A percentile compares a stretch with the other conserved stretches of the same genome.
Conservation (phyloP, 805 yeast genomes). For the Ogataea dorogensis region DNA sequence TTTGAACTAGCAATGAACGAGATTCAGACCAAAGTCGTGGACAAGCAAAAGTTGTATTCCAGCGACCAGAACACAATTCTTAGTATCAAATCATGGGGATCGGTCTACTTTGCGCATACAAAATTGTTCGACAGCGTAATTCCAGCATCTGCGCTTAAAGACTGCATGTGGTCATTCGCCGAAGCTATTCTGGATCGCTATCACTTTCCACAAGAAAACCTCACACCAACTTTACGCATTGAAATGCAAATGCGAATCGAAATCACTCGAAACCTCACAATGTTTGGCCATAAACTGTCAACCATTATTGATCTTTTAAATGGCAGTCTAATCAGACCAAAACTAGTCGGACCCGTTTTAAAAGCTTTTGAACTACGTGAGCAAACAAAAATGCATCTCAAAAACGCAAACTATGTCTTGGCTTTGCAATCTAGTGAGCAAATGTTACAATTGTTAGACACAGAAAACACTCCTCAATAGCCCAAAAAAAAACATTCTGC, state of each 20-base stretch:
- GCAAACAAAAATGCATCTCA: conserved; percentile 8
- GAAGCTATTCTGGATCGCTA: conserved; percentile 21
- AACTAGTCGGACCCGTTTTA: conserved; percentile 10
- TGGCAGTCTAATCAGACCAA: conserved; percentile 6
- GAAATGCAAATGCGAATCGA: conserved; percentile 23
- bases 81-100: conserved; percentile 26
- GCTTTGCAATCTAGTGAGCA: conserved; percentile 10
- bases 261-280: conserved; percentile 23
- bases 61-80: conserved; percentile 21
- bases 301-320: conserved; percentile 11
- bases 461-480: conserved; percentile 2
- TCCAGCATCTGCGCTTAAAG: conserved; percentile 10
- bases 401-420: conserved; percentile 12
- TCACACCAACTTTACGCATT: conserved; percentile 26
- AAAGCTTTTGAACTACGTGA: conserved; percentile 21
- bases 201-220: conserved; percentile 22
- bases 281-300: conserved; percentile 20
- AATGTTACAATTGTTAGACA: conserved; percentile 8
- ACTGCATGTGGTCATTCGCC: conserved; percentile 28
- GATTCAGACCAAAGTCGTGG: conserved; percentile 17
- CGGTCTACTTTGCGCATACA: conserved; percentile 28
- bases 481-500: not conserved
- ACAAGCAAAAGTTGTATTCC: conserved; percentile 17
- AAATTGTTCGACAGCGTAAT: conserved; percentile 1
- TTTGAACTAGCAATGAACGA: conserved; percentile 22